phyloP scores from a whole-genome alignment of 1,284 basidiomycete species.

The Tilletia caries region DNA sequence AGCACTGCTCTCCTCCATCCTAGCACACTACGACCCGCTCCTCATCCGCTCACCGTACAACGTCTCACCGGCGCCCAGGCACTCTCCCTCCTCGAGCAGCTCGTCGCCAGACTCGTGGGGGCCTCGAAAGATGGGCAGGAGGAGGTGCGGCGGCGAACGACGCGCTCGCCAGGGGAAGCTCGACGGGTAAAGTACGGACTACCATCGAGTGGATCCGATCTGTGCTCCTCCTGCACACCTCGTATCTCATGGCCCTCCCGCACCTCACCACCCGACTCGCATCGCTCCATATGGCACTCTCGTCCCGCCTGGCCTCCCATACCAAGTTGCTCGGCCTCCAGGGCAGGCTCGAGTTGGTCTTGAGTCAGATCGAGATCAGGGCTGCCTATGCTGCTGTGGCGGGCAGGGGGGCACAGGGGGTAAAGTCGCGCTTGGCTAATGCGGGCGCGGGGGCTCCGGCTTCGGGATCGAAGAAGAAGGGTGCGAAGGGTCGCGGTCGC shows the following conservation, averaged over 20 bases:
- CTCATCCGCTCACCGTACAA: slow-evolving; percentile 81
- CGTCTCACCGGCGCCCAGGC: slow-evolving; percentile 82
- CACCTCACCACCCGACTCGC: slow-evolving; percentile 77
- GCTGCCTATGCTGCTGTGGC: too few species aligned
- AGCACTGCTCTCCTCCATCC: too few species aligned
- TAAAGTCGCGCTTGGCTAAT: too few species aligned
- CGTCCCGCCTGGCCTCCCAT: slow-evolving; percentile 74
- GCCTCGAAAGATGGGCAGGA: too few species aligned
- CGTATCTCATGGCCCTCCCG: too few species aligned
- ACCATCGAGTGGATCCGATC: slow-evolving; percentile 85
- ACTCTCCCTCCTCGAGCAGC: slow-evolving; percentile 79
- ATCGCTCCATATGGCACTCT: slow-evolving; percentile 76
- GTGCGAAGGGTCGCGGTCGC: too few species aligned
- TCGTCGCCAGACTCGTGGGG: too few species aligned
- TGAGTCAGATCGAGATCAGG: too few species aligned
- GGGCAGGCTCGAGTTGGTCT: slow-evolving; percentile 86
- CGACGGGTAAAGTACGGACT: neutral
- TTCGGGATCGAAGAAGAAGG: too few species aligned
- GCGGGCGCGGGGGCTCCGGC: too few species aligned
- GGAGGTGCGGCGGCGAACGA: too few species aligned
- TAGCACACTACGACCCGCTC: slow-evolving; percentile 71
- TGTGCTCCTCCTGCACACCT: slow-evolving; percentile 80
- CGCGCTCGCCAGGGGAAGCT: slow-evolving; percentile 64
- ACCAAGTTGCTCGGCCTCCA: slow-evolving; percentile 79
- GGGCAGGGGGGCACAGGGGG: too few species aligned